phyloP scores from a whole-genome alignment of 371 early-diverging fungal species.

The Circinella minor region DNA sequence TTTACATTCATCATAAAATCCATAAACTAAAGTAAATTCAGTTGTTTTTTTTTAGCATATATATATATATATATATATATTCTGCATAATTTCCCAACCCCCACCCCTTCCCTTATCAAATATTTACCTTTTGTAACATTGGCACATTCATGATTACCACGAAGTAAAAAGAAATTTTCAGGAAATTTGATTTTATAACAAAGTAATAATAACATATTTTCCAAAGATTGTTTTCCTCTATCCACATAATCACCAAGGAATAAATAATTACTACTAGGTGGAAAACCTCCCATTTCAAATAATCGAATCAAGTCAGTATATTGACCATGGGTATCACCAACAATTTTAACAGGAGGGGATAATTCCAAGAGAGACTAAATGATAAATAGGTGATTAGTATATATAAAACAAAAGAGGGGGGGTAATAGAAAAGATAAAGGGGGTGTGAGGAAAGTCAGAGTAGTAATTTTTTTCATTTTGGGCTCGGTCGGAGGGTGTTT shows the following conservation, averaged over 20 bases:
- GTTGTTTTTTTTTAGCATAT: too few species aligned
- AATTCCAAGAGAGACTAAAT: slow-evolving; percentile 86
- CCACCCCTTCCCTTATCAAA: background rate
- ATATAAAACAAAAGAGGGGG: background rate
- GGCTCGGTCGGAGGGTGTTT: too few species aligned
- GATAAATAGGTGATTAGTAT: background rate
- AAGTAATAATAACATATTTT: slow-evolving; percentile 93
- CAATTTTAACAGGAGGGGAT: slow-evolving; percentile 97
- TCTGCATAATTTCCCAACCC: background rate
- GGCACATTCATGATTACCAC: slow-evolving; percentile 99
- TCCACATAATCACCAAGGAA: slow-evolving; percentile 99
- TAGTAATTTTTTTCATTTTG: too few species aligned
- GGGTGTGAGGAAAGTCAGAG: too few species aligned
- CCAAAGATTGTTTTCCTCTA: slow-evolving; percentile 96
- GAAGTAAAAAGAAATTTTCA: slow-evolving; percentile 95
- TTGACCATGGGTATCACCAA: slow-evolving; percentile 97
- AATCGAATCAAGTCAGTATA: slow-evolving; percentile 87
- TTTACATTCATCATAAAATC: slow-evolving; percentile 99
- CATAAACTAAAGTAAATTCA: slow-evolving; percentile 87
- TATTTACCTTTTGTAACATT: slow-evolving; percentile 86
- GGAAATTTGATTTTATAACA: slow-evolving; percentile 98
- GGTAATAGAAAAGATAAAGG: background rate
- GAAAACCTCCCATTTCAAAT: slow-evolving; percentile 94
- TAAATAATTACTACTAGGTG: slow-evolving; percentile 88
- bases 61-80: slow-evolving; percentile 15